Conservation (phyloP, 2,329 filamentous ascomycete species). For the Aureobasidium sp. region DNA sequence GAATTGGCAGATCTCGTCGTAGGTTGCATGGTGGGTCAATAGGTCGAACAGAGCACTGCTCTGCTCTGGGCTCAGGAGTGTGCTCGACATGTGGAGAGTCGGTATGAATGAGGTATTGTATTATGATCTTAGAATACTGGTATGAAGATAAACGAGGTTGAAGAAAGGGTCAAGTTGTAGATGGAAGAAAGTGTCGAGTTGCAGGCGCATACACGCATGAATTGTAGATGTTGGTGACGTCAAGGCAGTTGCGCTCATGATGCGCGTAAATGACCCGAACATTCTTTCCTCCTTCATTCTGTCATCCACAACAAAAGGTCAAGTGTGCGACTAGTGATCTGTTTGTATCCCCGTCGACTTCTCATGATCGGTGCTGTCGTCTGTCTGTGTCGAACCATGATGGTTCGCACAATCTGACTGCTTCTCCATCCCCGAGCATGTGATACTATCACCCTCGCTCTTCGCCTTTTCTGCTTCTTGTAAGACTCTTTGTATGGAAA, state of each 20-base stretch:
- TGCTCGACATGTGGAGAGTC: not conserved
- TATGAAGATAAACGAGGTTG: not conserved
- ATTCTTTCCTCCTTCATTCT: not conserved
- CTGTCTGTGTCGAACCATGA: not conserved
- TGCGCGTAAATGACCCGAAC: not conserved
- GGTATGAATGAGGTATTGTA: not conserved
- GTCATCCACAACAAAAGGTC: not conserved
- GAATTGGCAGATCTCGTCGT: slow-evolving; percentile 65
- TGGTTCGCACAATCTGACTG: not conserved
- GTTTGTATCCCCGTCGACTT: not conserved
- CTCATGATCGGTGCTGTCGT: not conserved
- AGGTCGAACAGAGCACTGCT: slow-evolving; percentile 48
- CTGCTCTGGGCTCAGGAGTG: slow-evolving; percentile 30
- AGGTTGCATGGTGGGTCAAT: slow-evolving; percentile 48
- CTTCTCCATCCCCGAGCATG: not conserved
- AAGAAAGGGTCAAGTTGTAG: not conserved
- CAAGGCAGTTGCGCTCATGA: not conserved
- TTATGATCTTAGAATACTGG: not conserved
- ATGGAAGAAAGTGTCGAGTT: not conserved
- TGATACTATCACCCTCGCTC: not conserved
- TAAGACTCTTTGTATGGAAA: not conserved
- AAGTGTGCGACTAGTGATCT: no score
- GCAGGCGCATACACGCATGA: not conserved
- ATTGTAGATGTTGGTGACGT: not conserved
- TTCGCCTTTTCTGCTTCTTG: not conserved